A percentile compares a stretch with the other conserved stretches of the same genome.
These are phyloP conservation scores for Purpureocillium takamizusanense DNA, from an alignment of 2,329 filamentous ascomycete genomes.

Conservation along the genomic window DNA sequence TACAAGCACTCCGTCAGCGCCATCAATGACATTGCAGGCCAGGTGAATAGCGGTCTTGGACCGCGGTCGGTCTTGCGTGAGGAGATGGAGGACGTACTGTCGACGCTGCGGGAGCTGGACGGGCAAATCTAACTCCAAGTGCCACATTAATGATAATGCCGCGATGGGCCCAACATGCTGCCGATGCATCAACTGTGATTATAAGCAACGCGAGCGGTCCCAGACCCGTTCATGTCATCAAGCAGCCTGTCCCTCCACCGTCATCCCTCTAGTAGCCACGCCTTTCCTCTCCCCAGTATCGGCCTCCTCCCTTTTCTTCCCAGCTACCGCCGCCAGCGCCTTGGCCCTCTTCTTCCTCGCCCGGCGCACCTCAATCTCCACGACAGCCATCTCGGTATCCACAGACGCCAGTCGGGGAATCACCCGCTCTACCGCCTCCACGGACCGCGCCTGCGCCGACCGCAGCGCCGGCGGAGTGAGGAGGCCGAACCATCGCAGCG, in stretches of 20 bases:
- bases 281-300: background rate
- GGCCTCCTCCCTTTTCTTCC: conserved; percentile 11
- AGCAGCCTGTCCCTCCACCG: background rate
- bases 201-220: too few species aligned
- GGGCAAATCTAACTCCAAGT: too few species aligned
- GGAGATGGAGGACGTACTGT: conserved; percentile 35
- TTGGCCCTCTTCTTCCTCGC: conserved; percentile 47
- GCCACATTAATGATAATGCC: too few species aligned
- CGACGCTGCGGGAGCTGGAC: conserved; percentile 13
- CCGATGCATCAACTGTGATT: too few species aligned
- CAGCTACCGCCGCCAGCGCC: conserved; percentile 24
- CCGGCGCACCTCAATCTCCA: conserved; percentile 62
- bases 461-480: conserved; percentile 43
- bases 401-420: conserved; percentile 49
- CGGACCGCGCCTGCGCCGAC: conserved; percentile 50
- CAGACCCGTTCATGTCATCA: too few species aligned
- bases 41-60: conserved; percentile 25
- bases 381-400: conserved; percentile 48
- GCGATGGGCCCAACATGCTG: too few species aligned
- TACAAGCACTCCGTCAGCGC: conserved; percentile 43
- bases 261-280: background rate
- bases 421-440: conserved; percentile 44
- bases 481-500: conserved; percentile 49
- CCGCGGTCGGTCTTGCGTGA: conserved; percentile 25
- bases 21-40: conserved; percentile 36